These are phyloP conservation scores for Malus hybrid DNA, from an alignment of 331 rosid species.

Conservation along the genomic window DNA sequence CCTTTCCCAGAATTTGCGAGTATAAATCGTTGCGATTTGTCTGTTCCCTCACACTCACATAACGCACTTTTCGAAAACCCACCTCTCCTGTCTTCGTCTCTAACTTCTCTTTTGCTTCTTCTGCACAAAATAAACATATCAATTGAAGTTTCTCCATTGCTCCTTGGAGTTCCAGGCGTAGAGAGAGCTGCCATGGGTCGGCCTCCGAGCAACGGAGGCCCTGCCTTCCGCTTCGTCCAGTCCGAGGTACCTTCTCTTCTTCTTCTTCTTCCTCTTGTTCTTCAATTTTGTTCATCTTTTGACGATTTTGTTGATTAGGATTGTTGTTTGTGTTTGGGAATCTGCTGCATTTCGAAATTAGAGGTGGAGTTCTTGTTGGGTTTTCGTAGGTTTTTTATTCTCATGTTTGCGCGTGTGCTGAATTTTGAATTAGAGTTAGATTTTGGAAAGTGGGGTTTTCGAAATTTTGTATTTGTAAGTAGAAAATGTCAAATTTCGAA, in stretches of 20 bases:
- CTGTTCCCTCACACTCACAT: neutral
- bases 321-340: neutral
- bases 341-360: neutral
- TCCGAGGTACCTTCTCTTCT: conserved; percentile 23
- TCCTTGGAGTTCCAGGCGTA: neutral
- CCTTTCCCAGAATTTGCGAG: neutral
- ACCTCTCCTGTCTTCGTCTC: neutral
- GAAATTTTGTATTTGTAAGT: neutral
- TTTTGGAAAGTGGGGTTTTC: neutral
- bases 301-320: neutral
- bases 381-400: neutral
- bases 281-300: neutral
- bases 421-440: neutral
- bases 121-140: neutral
- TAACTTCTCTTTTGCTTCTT: neutral
- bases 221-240: conserved; percentile 80
- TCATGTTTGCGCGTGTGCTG: neutral
- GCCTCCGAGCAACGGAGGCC: conserved; percentile 93
- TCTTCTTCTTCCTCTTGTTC: neutral
- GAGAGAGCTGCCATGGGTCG: conserved; percentile 54
- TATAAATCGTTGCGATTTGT: neutral
- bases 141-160: neutral
- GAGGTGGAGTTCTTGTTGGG: neutral
- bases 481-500: neutral
- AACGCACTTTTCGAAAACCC: neutral